Conservation (phyloP, 1,284 basidiomycete species). For the Cryptococcus amylolentus region DNA sequence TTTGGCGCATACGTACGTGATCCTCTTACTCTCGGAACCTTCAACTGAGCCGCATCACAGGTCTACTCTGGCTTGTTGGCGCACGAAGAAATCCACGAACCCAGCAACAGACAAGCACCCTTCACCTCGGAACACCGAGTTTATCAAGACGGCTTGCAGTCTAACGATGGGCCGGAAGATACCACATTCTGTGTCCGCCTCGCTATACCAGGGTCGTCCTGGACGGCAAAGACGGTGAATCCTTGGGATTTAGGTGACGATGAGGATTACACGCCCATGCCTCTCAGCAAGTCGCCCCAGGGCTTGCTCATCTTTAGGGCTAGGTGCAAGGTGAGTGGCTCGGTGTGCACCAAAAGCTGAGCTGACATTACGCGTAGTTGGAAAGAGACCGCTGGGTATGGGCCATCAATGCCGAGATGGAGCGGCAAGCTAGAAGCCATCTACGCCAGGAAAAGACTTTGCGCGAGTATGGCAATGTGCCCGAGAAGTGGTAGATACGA, state of each 20-base stretch:
- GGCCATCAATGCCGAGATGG: slow-evolving; percentile 48
- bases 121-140: slow-evolving; percentile 32
- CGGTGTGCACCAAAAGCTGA: neutral
- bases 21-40: neutral
- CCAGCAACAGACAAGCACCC: slow-evolving; percentile 16
- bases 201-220: slow-evolving; percentile 17
- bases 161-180: slow-evolving; percentile 42
- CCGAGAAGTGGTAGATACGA: slow-evolving; percentile 11
- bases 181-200: slow-evolving; percentile 43
- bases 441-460: slow-evolving; percentile 25
- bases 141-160: slow-evolving; percentile 47
- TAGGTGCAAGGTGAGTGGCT: slow-evolving; percentile 42
- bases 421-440: slow-evolving; percentile 38
- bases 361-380: slow-evolving; percentile 26
- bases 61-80: slow-evolving; percentile 46
- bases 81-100: slow-evolving; percentile 35
- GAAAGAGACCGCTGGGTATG: slow-evolving; percentile 50
- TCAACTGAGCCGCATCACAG: slow-evolving; percentile 12
- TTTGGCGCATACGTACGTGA: slow-evolving; percentile 43
- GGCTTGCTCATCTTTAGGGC: slow-evolving; percentile 40
- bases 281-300: slow-evolving; percentile 27
- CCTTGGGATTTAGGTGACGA: slow-evolving; percentile 33
- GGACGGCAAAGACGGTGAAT: slow-evolving; percentile 22
- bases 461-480: slow-evolving; percentile 34
- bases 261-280: slow-evolving; percentile 20